Evolutionary conservation across 2,329 filamentous ascomycete genomes (phyloP).

Genomic region (Colletotrichum simmondsii): DNA sequence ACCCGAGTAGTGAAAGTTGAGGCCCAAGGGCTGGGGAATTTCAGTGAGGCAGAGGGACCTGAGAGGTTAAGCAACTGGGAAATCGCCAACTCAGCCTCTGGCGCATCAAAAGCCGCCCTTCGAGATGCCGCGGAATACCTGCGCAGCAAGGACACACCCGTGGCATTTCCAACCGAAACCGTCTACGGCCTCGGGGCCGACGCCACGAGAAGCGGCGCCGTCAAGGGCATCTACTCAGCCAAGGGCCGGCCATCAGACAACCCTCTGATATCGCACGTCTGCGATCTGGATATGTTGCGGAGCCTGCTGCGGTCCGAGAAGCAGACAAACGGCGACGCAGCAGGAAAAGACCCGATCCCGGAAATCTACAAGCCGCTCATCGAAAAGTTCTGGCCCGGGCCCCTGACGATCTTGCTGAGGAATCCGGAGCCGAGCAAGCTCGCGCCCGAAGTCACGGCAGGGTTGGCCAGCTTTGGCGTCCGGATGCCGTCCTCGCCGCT

Average conservation of each 20-base stretch:
- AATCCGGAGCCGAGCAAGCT: slow-evolving; percentile 76
- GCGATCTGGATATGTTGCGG: slow-evolving; percentile 81
- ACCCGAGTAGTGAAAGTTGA: slow-evolving; percentile 52
- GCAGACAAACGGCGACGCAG: slow-evolving; percentile 25
- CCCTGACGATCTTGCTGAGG: slow-evolving; percentile 88
- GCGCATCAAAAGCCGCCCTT: slow-evolving; percentile 55
- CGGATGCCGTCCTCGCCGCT: slow-evolving; percentile 88
- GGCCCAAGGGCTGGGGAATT: slow-evolving; percentile 47
- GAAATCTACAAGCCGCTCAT: slow-evolving; percentile 83
- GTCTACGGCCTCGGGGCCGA: slow-evolving; percentile 98
- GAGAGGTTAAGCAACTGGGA: slow-evolving; percentile 56
- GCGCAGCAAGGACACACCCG: slow-evolving; percentile 74
- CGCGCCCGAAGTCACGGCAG: slow-evolving; percentile 92
- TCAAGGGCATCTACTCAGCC: slow-evolving; percentile 90
- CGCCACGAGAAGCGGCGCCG: slow-evolving; percentile 84
- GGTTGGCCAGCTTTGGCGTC: slow-evolving; percentile 84
- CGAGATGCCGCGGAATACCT: slow-evolving; percentile 75
- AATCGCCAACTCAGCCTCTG: slow-evolving; percentile 43
- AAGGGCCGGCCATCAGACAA: slow-evolving; percentile 95
- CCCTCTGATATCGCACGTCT: slow-evolving; percentile 92
- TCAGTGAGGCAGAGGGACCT: slow-evolving; percentile 42
- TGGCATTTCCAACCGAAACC: slow-evolving; percentile 97
- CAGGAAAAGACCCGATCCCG: slow-evolving; percentile 65
- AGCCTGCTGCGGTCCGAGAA: slow-evolving; percentile 59
- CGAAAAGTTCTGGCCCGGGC: slow-evolving; percentile 90